Conservation (phyloP, 306 rosid genomes). For the Amphicarpaea edgeworthii region DNA sequence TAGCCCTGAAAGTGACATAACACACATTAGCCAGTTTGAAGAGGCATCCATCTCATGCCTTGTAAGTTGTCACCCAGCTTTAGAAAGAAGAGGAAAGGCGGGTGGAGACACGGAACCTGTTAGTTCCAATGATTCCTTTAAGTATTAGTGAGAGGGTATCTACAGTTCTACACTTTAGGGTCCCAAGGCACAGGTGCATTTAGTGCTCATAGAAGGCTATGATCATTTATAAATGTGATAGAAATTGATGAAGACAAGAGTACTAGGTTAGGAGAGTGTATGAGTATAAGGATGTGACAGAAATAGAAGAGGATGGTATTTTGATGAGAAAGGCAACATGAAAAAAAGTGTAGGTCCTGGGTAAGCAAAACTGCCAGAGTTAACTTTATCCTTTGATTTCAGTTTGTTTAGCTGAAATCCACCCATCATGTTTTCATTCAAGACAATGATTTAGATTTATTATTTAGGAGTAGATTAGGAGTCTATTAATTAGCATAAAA, state of each 20-base stretch:
- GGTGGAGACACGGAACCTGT: not conserved
- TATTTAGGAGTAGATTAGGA: not conserved
- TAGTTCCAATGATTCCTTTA: slow-evolving; percentile 19
- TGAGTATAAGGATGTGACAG: not conserved
- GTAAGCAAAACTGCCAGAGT: slow-evolving; percentile 4
- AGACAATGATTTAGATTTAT: not conserved
- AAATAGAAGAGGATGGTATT: slow-evolving; percentile 4
- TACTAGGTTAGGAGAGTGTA: not conserved
- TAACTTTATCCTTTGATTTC: not conserved
- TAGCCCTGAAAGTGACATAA: not conserved
- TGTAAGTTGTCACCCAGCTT: not conserved
- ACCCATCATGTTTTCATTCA: not conserved
- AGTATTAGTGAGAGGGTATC: slow-evolving; percentile 5
- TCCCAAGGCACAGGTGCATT: slow-evolving; percentile 15
- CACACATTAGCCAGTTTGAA: not conserved
- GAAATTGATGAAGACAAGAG: slow-evolving; percentile 18
- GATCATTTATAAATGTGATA: not conserved
- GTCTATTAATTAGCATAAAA: not conserved
- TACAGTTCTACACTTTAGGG: not conserved
- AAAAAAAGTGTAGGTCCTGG: not conserved
- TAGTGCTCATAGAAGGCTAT: not conserved
- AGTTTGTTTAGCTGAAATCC: not conserved
- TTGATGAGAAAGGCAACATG: not conserved
- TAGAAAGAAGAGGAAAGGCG: slow-evolving; percentile 15
- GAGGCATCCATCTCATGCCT: not conserved